Evolutionary conservation across 768 basidiomycete species (phyloP).

Genomic region (Butyriboletus loyo): DNA sequence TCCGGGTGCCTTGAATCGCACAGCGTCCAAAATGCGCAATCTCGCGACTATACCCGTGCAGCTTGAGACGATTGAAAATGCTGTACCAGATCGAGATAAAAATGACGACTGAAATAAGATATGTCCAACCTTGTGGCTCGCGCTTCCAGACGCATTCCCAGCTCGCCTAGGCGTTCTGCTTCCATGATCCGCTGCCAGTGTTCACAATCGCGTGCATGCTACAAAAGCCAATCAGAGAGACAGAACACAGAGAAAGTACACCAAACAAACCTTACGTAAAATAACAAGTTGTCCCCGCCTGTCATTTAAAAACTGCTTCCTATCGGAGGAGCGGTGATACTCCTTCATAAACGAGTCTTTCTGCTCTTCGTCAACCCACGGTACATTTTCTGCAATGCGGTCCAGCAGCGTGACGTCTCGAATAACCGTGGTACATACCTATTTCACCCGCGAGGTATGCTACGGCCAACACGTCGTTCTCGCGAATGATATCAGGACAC

Average conservation of each 20-base stretch:
- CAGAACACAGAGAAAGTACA: background rate
- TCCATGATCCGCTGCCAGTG: background rate
- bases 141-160: no score
- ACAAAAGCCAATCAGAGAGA: background rate
- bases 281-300: background rate
- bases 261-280: slow-evolving; percentile 2
- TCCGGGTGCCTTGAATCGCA: no score
- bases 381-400: background rate
- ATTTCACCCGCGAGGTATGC: background rate
- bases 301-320: background rate
- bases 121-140: no score
- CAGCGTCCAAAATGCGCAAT: no score
- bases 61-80: no score
- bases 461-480: background rate
- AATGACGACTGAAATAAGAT: no score
- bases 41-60: no score
- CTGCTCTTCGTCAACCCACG: slow-evolving; percentile 10
- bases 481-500: background rate
- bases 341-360: slow-evolving; percentile 5
- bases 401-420: background rate
- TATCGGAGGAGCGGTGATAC: background rate
- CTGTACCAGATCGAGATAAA: no score
- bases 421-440: background rate
- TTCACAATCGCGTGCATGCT: slow-evolving; percentile 8
- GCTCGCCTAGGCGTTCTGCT: no score